These are phyloP conservation scores for Drechslerella dactyloides DNA, from an alignment of 2,329 filamentous ascomycete species.

Conservation along the genomic window DNA sequence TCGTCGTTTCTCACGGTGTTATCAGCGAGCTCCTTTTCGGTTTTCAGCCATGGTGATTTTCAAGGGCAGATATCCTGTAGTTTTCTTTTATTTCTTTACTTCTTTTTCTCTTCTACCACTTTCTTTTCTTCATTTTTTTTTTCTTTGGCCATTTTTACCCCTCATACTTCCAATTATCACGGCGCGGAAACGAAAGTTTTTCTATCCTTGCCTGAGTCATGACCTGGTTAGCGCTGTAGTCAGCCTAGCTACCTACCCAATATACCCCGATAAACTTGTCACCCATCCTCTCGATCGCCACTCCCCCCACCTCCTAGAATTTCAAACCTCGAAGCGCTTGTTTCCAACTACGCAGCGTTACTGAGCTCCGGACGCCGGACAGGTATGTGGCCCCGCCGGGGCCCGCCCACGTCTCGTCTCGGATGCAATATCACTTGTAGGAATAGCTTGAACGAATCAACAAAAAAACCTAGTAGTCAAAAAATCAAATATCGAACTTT, in stretches of 20 bases:
- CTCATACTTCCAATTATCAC: background rate
- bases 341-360: too few species aligned
- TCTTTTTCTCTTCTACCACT: slow-evolving; percentile 13
- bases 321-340: background rate
- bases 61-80: slow-evolving; percentile 8
- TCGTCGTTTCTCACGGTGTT: slow-evolving; percentile 49
- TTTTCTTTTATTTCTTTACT: slow-evolving; percentile 11
- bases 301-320: background rate
- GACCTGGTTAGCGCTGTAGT: background rate
- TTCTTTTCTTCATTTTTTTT: slow-evolving; percentile 1
- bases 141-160: background rate
- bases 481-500: background rate
- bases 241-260: background rate
- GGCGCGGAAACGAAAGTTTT: background rate
- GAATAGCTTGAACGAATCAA: background rate
- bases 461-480: background rate
- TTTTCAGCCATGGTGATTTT: slow-evolving; percentile 19
- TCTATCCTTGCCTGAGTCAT: background rate
- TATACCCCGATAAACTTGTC: slow-evolving; percentile 3
- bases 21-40: slow-evolving; percentile 42
- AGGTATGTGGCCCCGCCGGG: too few species aligned
- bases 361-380: too few species aligned
- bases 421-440: too few species aligned
- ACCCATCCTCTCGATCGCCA: background rate
- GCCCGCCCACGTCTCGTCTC: too few species aligned